phyloP scores from a whole-genome alignment of 768 basidiomycete species.

The Pisolithus tinctorius region DNA sequence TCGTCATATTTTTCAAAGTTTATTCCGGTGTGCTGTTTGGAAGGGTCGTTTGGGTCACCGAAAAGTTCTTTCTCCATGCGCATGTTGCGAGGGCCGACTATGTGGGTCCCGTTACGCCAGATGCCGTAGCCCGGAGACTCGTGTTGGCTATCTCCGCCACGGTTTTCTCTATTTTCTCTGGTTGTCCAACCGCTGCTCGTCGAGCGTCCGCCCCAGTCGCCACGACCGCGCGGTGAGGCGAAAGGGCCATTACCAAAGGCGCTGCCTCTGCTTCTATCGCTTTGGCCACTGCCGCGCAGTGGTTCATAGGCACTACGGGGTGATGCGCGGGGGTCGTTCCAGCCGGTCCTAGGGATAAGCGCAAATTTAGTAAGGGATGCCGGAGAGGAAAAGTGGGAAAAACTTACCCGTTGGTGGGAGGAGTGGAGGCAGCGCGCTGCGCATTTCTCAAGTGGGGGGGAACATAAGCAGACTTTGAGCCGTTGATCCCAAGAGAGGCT shows the following conservation, averaged over 20 bases:
- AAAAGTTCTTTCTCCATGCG: constrained; percentile 95
- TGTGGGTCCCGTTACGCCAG: constrained; percentile 89
- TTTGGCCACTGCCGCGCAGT: constrained; percentile 34
- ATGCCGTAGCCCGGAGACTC: constrained; percentile 48
- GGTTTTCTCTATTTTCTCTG: constrained; percentile 23
- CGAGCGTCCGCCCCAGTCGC: constrained; percentile 38
- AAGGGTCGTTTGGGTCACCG: constrained; percentile 79
- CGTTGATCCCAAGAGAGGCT: constrained; percentile 74
- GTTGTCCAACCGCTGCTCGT: constrained; percentile 33
- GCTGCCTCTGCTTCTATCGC: constrained; percentile 29
- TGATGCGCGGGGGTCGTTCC: constrained; percentile 68
- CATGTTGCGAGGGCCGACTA: constrained; percentile 75
- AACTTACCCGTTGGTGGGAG: constrained; percentile 49
- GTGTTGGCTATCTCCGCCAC: constrained; percentile 29
- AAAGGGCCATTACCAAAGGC: constrained; percentile 36
- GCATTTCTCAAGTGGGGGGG: constrained; percentile 81
- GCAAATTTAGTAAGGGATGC: constrained; percentile 12
- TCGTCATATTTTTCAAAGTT: constrained; percentile 99
- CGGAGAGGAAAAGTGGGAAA: constrained; percentile 6
- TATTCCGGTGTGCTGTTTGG: constrained; percentile 92
- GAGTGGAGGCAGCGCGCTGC: constrained; percentile 76
- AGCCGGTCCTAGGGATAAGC: constrained; percentile 47
- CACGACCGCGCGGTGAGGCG: constrained; percentile 29
- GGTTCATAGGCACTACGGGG: constrained; percentile 45
- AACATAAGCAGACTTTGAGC: constrained; percentile 73